Evolutionary conservation across 768 basidiomycete genomes (phyloP).

Genomic region (Rhizopogon sp.): DNA sequence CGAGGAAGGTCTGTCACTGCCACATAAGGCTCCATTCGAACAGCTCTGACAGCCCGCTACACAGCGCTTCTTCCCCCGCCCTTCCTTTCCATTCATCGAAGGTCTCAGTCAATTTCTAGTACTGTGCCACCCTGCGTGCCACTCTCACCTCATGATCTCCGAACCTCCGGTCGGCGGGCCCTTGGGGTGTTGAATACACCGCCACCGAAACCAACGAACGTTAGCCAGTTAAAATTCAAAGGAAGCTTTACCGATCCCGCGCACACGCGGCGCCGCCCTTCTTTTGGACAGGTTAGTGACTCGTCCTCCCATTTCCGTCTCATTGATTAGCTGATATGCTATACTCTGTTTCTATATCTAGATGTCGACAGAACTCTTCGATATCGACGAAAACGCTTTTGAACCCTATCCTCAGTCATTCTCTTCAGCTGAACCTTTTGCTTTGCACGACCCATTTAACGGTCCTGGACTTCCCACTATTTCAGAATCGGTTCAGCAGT

Average conservation of each 20-base stretch:
- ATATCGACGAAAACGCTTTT: conserved; percentile 70
- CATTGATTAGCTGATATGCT: conserved; percentile 15
- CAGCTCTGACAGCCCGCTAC: conserved; percentile 11
- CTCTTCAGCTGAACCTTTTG: conserved; percentile 29
- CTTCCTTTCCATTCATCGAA: conserved; percentile 48
- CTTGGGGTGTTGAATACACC: conserved; percentile 47
- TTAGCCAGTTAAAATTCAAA: conserved; percentile 55
- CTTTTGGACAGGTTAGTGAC: conserved; percentile 36
- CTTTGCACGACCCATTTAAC: conserved; percentile 41
- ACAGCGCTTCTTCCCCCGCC: conserved; percentile 55
- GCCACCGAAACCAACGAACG: conserved; percentile 57
- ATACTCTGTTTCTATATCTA: conserved; percentile 13
- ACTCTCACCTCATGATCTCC: conserved; percentile 20
- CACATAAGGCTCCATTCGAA: conserved; percentile 11
- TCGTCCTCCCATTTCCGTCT: conserved; percentile 1
- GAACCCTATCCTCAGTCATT: conserved; percentile 42
- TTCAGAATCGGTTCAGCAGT: conserved; percentile 22
- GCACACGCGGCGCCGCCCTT: conserved; percentile 36
- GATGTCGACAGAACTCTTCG: conserved; percentile 57
- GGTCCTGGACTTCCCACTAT: conserved; percentile 28
- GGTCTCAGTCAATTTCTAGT: conserved; percentile 58
- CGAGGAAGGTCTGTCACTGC: conserved; percentile 41
- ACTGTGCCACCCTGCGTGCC: conserved; percentile 30
- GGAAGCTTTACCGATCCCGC: conserved; percentile 74
- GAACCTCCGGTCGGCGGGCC: conserved; percentile 30